These are phyloP conservation scores for Teunomyces panamensis DNA, from an alignment of 805 yeast genomes.

Conservation along the genomic window DNA sequence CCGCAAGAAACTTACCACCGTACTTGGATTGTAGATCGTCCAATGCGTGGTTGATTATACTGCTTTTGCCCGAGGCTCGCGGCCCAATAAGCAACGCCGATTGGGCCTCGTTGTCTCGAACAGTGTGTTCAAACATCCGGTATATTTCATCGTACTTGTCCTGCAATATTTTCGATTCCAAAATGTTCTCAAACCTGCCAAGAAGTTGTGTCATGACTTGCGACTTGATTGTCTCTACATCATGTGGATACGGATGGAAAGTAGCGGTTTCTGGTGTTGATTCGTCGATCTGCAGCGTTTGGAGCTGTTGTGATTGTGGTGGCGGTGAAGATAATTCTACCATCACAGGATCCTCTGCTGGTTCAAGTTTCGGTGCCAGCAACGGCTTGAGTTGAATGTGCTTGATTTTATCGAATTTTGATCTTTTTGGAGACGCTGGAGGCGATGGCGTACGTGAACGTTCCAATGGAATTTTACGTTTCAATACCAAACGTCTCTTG, in stretches of 20 bases:
- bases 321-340: no score
- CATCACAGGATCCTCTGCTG: background rate
- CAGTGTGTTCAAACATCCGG: conserved; percentile 58
- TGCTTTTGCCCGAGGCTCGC: conserved; percentile 71
- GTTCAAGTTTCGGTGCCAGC: background rate
- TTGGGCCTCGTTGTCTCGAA: conserved; percentile 70
- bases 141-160: conserved; percentile 50
- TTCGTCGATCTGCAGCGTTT: no score
- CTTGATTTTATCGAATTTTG: conserved; percentile 3
- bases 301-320: no score
- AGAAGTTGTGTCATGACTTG: conserved; percentile 20
- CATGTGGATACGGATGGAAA: conserved; percentile 12
- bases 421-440: background rate
- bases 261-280: background rate
- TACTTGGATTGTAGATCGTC: conserved; percentile 38
- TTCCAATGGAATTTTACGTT: background rate
- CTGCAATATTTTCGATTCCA: conserved; percentile 14
- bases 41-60: conserved; percentile 58
- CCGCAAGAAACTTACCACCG: conserved; percentile 53
- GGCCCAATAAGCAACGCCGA: conserved; percentile 82
- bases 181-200: conserved; percentile 15
- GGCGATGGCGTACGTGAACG: background rate
- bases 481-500: background rate
- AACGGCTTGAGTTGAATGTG: background rate
- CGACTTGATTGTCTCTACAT: conserved; percentile 9